Evolutionary conservation across 257 asterid genomes (phyloP), one percentile per base, ranked within the genome.

Genomic region (Gentiana dahurica): DNA sequence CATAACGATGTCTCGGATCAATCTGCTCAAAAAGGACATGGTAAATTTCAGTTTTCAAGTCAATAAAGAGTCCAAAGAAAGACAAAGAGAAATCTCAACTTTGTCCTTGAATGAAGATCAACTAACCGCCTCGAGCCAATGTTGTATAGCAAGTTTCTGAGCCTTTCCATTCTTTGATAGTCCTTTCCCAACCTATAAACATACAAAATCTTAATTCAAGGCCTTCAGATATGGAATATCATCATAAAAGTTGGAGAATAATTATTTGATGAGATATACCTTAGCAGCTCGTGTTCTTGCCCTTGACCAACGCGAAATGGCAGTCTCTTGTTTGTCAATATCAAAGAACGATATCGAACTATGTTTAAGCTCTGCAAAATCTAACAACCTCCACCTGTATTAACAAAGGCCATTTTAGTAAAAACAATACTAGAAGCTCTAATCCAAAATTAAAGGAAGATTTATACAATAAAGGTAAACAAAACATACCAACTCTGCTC

Each of bases 111-210:
- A 24, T 4, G 7, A 53, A 24, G 8, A 59, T 32, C 8, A 32
- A 78, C 96, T 77, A 65, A 91, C 98, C 58, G 96, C 98, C 76
- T 91, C 96, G 0, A 91, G 95, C 98, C 98, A 91, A 66, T 91
- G 98, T 51, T 87, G 98, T 49, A 87, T 69, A 11, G 98, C 98
- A 51, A 91, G 86, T 71, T 91, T 90, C 55, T 76, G 98, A 12
- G 98, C 98, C 70, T 85, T 91, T 51, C 78, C 64, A 59, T 87
- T 87, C 80, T 87, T 78, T 0, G 96, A 91, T 54, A 91, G 75
- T 34, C 98, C 96, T 77, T 87, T 91, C 49, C 98, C 98, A 1
- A 91, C 95, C 94, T 83, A 72, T 59, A 68, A 73, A 36, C 37
- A 51, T 2, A n/a, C 49, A 39, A 56, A 34, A 24, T 51, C 13